Base-by-base conservation (phyloP, 495 filamentous ascomycete genomes). In the Penicillium canescens region DNA sequence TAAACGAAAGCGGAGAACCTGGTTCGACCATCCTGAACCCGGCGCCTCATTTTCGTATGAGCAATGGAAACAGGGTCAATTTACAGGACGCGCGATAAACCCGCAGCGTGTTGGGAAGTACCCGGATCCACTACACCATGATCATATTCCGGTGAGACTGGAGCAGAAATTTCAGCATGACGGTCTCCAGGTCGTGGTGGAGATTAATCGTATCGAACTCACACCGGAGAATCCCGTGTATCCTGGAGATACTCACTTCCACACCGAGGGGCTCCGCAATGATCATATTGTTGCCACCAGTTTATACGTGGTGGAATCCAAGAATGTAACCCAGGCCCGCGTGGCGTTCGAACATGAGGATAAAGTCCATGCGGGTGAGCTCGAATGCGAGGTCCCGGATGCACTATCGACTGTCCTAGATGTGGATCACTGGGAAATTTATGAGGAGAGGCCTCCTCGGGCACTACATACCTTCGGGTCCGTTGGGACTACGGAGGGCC, bases 241-340 rank as follows among this genome's bases (percentile, higher is more conserved):
- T 31, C n/a, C 45, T 2, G 39, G 28, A 14, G 46, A 16, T 9
- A 38, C 4, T 9, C 39, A 37, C 39, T 55, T 46, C 38, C 53
- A 45, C 24, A 24, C 28, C n/a, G 38, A 43, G 11, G 53, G 45
- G 28, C 45, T 35, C 18, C 38, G 34, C 5, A 55, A 55, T 39
- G 45, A 50, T n/a, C 45, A 50, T 33, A 55, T 49, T 39, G 39
- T 42, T 33, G 52, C 37, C 23, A 46, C 38, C 7, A 46, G 37
- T 6, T 16, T 55, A 18, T 55, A 48, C 21, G 14, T 14, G 4
- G 41, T 42, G 44, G 45, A 55, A 21, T 24, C 23, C 3, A 33
- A 49, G 28, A 55, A 55, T 28, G 42, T 55, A 12, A 49, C 43
- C 13, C 18, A 42, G 8, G 14, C 52, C 45, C 44, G 44, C 16